Base-by-base conservation (phyloP, 306 rosid genomes). In the Castanopsis chinensis region DNA sequence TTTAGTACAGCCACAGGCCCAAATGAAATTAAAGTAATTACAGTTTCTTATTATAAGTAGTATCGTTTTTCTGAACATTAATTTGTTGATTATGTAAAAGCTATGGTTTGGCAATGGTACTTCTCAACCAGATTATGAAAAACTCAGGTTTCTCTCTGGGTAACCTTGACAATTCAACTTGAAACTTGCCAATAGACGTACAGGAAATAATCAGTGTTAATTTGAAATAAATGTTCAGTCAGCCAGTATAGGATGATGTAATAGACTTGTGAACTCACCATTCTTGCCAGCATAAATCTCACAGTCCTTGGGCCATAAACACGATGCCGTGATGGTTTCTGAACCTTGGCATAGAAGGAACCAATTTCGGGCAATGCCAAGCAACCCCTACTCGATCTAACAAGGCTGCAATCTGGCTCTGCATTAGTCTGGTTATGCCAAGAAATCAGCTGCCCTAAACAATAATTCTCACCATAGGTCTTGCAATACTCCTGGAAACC, bases 391-490 rank as follows among this genome's bases (percentile, higher is more conserved):
- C 93, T 83, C 19, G 91, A 89, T 86, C 86, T 87, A 43, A 86
- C 93, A 80, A 96, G 86, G 85, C 77, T 89, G 81, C 78, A 85
- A 74, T 91, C 99, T 55, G 98, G 97, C 78, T 96, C 94, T 1
- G 80, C 89, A 81, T 84, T 90, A 80, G 95, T 86, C 89, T 93
- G 98, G 85, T 93, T 93, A 80, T 96, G 85, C 99, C 99, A 96
- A 86, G 89, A 96, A 85, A 96, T 90, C 69, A 96, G 92, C 92
- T 96, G 99, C 75, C 98, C 97, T 80, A 96, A 87, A 86, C 99
- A 96, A 86, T 96, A 96, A 80, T 91, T 93, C 85, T 87, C 94
- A 77, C 98, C 93, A 56, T 96, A 96, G 1, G 89, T 91, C 88
- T 96, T 96, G 61, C 90, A 74, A 76, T 91, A 96, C 89, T 96